Evolutionary conservation across 2,329 filamentous ascomycete species (phyloP), one percentile per base, ranked within the genome.

Genomic region (Chaetomium sp.): DNA sequence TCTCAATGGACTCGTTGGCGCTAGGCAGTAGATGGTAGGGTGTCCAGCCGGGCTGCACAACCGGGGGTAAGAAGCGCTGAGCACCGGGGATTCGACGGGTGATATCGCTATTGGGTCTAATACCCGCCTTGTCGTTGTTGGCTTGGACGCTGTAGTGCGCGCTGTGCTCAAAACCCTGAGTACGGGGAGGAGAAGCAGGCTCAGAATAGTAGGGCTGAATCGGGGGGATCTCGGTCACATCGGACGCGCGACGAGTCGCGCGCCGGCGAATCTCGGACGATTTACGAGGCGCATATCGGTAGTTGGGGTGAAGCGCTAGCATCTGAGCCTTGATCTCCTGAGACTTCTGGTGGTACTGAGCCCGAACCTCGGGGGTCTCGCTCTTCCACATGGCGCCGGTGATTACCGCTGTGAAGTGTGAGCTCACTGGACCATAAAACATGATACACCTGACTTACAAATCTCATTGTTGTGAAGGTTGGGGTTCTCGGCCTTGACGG

Each of bases 381-480:
- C 68, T 54, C 61, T 78, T 76, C 78, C 78, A 80, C 66, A 76
- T 73, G 8, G 67, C 66, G 3, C 77, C 77, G 31, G 78, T 72
- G 53, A 79, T 72, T 67, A 75, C 72, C 7, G 78, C 78, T 79
- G 50, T 4, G n/a, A 59, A 33, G 25, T 35, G 51, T 73, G 65
- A 74, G 71, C 47, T 21, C 31, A 49, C 5, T n/a, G 12, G 25
- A 29, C 29, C 21, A 64, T 29, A 60, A 57, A 35, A n/a, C 45
- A 56, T 13, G 2, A 25, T 33, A 51, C 5, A 31, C 38, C 7
- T 53, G n/a, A 73, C 78, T 76, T 70, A 80, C 78, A 80, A 55
- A 80, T 79, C 58, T 79, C 74, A 56, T 79, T 80, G 72, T 80
- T 80, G 35, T 75, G 74, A 29, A 80, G 74, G 16, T 69, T 70